These are phyloP conservation scores for Lojkania enalia DNA, from an alignment of 2,329 filamentous ascomycete species.

Conservation along the genomic window DNA sequence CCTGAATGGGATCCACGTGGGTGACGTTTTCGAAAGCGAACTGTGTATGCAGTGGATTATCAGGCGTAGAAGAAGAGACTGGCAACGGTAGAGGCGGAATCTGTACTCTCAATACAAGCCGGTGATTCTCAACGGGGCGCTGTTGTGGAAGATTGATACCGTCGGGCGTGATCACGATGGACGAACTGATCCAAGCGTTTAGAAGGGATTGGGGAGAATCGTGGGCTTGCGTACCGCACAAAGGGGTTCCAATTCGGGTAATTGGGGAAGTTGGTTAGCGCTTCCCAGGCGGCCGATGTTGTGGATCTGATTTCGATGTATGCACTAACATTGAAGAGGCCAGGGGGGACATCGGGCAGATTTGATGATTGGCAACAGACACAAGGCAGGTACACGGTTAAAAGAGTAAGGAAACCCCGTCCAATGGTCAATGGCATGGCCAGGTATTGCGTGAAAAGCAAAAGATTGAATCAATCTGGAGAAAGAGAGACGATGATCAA, in stretches of 20 bases:
- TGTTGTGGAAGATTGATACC: constrained; percentile 29
- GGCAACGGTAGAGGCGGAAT: constrained; percentile 35
- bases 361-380: constrained; percentile 25
- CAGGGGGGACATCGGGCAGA: constrained; percentile 28
- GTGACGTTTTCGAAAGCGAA: constrained; percentile 33
- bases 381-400: constrained; percentile 1
- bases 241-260: constrained; percentile 40
- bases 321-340: constrained; percentile 33
- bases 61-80: constrained; percentile 29
- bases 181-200: constrained; percentile 10
- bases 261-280: constrained; percentile 30
- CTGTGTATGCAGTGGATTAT: constrained; percentile 28
- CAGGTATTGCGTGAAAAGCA: too few species aligned
- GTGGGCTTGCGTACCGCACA: constrained; percentile 20
- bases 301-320: constrained; percentile 31
- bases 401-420: too few species aligned
- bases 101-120: constrained; percentile 31
- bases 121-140: constrained; percentile 26
- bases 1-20: constrained; percentile 28
- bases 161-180: constrained; percentile 23
- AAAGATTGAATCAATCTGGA: too few species aligned
- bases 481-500: too few species aligned
- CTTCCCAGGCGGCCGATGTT: constrained; percentile 26
- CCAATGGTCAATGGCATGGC: too few species aligned
- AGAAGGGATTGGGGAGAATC: not conserved